These are phyloP conservation scores for Aegilops tauschii DNA, from an alignment of 176 grass and related monocot genomes.

Conservation along the genomic window DNA sequence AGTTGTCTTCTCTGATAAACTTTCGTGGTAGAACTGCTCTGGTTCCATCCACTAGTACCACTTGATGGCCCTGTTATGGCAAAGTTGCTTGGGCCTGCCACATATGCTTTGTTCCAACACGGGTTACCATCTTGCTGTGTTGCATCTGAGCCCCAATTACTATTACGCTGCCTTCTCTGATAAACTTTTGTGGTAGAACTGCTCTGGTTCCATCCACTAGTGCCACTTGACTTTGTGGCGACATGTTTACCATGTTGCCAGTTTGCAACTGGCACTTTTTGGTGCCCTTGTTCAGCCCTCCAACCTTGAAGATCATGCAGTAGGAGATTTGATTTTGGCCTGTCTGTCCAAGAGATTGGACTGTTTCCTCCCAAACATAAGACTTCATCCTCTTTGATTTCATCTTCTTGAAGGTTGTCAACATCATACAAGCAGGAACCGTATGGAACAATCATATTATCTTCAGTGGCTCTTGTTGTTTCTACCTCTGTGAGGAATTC, in stretches of 20 bases:
- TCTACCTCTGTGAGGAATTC: slow-evolving; percentile 45
- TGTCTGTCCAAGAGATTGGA: slow-evolving; percentile 38
- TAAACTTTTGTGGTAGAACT: not conserved
- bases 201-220: slow-evolving; percentile 7
- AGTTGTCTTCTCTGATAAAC: slow-evolving; percentile 13
- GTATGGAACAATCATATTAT: slow-evolving; percentile 8
- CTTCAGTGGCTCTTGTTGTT: slow-evolving; percentile 26
- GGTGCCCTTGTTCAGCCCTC: not conserved
- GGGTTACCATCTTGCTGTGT: not conserved
- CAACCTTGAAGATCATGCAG: not conserved
- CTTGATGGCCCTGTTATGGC: slow-evolving; percentile 13
- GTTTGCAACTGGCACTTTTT: not conserved
- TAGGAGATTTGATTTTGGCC: slow-evolving; percentile 7
- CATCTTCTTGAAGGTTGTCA: slow-evolving; percentile 44
- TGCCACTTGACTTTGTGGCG: not conserved
- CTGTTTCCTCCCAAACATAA: slow-evolving; percentile 16
- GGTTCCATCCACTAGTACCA: not conserved
- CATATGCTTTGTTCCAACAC: slow-evolving; percentile 20
- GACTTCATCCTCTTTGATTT: slow-evolving; percentile 23
- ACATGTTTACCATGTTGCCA: slow-evolving; percentile 19
- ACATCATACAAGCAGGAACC: slow-evolving; percentile 44
- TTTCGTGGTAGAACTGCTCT: not conserved
- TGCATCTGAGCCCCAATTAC: slow-evolving; percentile 13
- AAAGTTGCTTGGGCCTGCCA: not conserved
- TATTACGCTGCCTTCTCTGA: slow-evolving; percentile 28